A percentile compares a stretch with the other conserved stretches of the same genome.
Conservation (phyloP, 202 grass and related monocot species). For the Zoysia matrella region DNA sequence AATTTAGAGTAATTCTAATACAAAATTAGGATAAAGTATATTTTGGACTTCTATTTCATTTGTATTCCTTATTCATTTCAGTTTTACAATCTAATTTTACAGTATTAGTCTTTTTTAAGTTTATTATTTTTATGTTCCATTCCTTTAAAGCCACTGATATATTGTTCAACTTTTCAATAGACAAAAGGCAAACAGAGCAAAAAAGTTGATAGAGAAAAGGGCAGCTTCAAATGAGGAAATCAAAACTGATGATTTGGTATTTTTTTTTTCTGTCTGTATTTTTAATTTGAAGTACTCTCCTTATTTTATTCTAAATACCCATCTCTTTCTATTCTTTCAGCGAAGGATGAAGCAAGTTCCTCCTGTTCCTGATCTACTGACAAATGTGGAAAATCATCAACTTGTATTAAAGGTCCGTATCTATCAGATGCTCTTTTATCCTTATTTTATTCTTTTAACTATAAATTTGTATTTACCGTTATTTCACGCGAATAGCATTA, state of each 20-base stretch:
- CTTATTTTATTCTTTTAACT: too few relatives aligned
- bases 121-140: not conserved
- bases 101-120: too few relatives aligned
- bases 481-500: not conserved
- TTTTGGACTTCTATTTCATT: too few relatives aligned
- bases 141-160: slow-evolving; percentile 15
- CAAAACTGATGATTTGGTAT: slow-evolving; percentile 59
- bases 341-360: slow-evolving; percentile 73
- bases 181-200: slow-evolving; percentile 82
- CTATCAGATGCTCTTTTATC: not conserved
- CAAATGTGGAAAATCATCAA: slow-evolving; percentile 64
- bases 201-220: slow-evolving; percentile 73
- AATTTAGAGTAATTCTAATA: too few relatives aligned
- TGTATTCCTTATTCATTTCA: too few relatives aligned
- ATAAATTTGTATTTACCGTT: not conserved
- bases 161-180: slow-evolving; percentile 39
- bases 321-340: slow-evolving; percentile 41
- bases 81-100: too few relatives aligned
- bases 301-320: slow-evolving; percentile 5
- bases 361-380: slow-evolving; percentile 71
- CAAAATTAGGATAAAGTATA: too few relatives aligned
- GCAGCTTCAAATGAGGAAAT: slow-evolving; percentile 71
- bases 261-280: slow-evolving; percentile 16
- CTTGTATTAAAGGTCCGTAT: slow-evolving; percentile 77
- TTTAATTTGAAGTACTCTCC: slow-evolving; percentile 4